Percentiles rank a stretch among this genome's conserved stretches.
Evolutionary conservation across 306 rosid species (phyloP).

Genomic region (Mimosa bimucronata): DNA sequence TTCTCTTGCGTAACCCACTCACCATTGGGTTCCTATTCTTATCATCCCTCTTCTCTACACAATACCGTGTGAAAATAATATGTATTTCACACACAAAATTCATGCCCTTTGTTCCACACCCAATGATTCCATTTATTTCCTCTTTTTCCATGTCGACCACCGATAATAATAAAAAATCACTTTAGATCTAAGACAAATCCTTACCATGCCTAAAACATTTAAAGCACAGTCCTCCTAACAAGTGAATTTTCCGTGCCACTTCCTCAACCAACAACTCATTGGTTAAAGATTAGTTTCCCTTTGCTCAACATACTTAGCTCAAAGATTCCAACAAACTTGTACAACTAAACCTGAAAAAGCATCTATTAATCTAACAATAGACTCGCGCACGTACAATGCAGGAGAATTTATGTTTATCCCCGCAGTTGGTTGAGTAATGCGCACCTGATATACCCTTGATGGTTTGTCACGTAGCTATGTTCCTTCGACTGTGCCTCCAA

Average conservation of each 20-base stretch:
- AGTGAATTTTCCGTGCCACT: too few relatives aligned
- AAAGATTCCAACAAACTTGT: background rate
- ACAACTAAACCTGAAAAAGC: background rate
- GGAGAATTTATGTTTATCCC: background rate
- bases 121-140: too few relatives aligned
- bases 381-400: background rate
- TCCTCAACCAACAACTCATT: too few relatives aligned
- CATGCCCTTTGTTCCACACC: background rate
- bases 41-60: background rate
- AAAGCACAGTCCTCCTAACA: too few relatives aligned
- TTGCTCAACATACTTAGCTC: background rate
- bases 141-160: too few relatives aligned
- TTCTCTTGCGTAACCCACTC: background rate
- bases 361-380: background rate
- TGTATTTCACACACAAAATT: too few relatives aligned
- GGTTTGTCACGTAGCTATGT: background rate
- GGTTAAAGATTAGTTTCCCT: background rate
- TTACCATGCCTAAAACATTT: too few relatives aligned
- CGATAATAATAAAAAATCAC: too few relatives aligned
- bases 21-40: background rate
- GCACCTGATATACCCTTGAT: background rate
- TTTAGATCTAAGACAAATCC: too few relatives aligned
- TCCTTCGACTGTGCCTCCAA: background rate
- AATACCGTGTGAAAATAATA: too few relatives aligned
- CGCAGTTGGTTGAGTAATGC: background rate